phyloP scores from a whole-genome alignment of 805 yeast species.

The Wickerhamiella sergipiensis region DNA sequence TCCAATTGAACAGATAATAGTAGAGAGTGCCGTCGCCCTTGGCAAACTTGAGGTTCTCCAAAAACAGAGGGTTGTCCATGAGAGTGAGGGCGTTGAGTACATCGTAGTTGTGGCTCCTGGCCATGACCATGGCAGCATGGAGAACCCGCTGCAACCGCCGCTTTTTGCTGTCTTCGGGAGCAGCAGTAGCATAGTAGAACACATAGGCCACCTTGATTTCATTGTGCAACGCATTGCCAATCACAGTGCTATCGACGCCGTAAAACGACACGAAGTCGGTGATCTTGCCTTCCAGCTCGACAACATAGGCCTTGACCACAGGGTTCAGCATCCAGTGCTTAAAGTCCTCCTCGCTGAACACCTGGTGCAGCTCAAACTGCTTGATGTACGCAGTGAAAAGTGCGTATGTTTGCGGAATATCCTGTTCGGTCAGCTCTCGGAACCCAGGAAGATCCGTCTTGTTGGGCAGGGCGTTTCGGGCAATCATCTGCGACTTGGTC shows the following conservation, averaged over 20 bases:
- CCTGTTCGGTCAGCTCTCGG: conserved; percentile 42
- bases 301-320: conserved; percentile 59
- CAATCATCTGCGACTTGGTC: conserved; percentile 54
- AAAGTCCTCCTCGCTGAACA: conserved; percentile 54
- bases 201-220: conserved; percentile 76
- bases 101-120: conserved; percentile 58
- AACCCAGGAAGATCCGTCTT: conserved; percentile 38
- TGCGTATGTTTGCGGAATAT: conserved; percentile 48
- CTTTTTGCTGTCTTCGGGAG: conserved; percentile 34
- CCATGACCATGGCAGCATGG: conserved; percentile 61
- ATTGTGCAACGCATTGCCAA: conserved; percentile 45
- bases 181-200: conserved; percentile 69
- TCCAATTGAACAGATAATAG: conserved; percentile 85
- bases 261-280: conserved; percentile 88
- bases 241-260: conserved; percentile 73
- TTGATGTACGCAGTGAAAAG: conserved; percentile 51
- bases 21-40: conserved; percentile 87
- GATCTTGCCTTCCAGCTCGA: conserved; percentile 42
- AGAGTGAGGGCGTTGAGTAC: conserved; percentile 88
- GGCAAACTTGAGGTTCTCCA: conserved; percentile 76
- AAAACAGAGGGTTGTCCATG: conserved; percentile 77
- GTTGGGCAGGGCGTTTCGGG: conserved; percentile 44
- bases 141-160: conserved; percentile 49
- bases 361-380: conserved; percentile 61
- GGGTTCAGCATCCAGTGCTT: conserved; percentile 59